phyloP scores from a whole-genome alignment of 2,329 filamentous ascomycete genomes.

The Neocucurbitaria cava region DNA sequence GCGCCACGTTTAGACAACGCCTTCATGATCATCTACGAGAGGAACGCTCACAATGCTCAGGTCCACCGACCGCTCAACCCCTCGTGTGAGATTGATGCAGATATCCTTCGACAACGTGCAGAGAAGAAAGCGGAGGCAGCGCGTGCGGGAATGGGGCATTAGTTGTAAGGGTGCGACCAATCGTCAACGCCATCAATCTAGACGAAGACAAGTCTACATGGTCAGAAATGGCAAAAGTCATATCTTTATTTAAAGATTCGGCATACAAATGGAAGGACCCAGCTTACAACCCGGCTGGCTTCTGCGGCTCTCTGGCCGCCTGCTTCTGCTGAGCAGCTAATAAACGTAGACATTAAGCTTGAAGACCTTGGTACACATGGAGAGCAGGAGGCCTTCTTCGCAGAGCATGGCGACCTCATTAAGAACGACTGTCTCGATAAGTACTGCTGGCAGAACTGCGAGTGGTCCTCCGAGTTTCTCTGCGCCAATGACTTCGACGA shows the following conservation, averaged over 20 bases:
- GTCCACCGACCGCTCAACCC: conserved; percentile 6
- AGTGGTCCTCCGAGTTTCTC: neutral
- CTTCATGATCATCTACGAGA: conserved; percentile 20
- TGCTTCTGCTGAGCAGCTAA: neutral
- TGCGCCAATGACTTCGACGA: neutral
- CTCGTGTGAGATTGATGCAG: neutral
- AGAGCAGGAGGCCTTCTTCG: neutral
- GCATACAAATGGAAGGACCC: neutral
- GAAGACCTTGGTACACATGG: neutral
- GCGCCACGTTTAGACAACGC: conserved; percentile 10
- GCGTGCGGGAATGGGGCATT: neutral
- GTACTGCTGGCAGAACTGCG: conserved; percentile 8
- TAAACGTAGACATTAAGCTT: neutral
- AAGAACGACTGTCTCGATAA: conserved; percentile 6
- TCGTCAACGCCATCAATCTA: neutral
- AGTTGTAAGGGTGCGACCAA: no score
- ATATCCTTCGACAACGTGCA: neutral
- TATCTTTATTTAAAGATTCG: neutral
- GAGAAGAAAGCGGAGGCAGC: neutral
- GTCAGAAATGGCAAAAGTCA: neutral
- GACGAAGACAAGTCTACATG: neutral
- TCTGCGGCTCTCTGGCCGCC: conserved; percentile 5
- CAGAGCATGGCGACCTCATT: neutral
- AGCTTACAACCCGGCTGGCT: neutral
- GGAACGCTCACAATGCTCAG: neutral